Conservation (phyloP, 2,329 filamentous ascomycete genomes). For the Lachnellula occidentalis region DNA sequence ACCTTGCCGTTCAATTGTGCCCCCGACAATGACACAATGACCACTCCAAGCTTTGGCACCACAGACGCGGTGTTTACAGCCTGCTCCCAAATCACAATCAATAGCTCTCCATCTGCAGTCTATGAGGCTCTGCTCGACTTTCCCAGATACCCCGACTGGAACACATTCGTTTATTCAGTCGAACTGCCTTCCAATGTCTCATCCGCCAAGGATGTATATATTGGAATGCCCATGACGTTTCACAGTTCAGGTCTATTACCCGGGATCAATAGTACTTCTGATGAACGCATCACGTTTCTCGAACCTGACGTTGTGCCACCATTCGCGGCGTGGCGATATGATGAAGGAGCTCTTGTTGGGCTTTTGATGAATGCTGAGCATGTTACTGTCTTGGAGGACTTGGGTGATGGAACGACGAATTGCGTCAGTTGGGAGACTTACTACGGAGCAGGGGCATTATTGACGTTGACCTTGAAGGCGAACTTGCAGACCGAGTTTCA, state of each 20-base stretch:
- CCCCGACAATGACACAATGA: slow-evolving; percentile 3
- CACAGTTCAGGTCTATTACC: slow-evolving; percentile 7
- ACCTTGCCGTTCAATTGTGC: slow-evolving; percentile 5
- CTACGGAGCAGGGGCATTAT: slow-evolving; percentile 4
- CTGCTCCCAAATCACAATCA: slow-evolving; percentile 7
- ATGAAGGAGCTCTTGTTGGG: background rate
- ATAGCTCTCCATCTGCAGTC: background rate
- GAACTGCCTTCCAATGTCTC: slow-evolving; percentile 7
- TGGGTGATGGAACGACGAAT: slow-evolving; percentile 1
- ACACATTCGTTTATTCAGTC: slow-evolving; percentile 12
- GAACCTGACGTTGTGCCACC: background rate
- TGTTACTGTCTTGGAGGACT: slow-evolving; percentile 5
- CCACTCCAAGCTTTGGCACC: slow-evolving; percentile 7
- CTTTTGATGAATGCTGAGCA: slow-evolving; percentile 11
- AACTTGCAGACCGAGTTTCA: slow-evolving; percentile 8
- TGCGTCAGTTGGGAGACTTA: slow-evolving; percentile 15
- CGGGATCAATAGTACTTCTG: slow-evolving; percentile 5
- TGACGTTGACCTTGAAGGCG: background rate
- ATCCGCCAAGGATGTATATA: slow-evolving; percentile 4
- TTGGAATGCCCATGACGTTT: slow-evolving; percentile 13
- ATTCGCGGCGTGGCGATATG: slow-evolving; percentile 4
- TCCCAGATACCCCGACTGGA: slow-evolving; percentile 6
- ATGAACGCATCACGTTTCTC: slow-evolving; percentile 7
- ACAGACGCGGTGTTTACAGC: slow-evolving; percentile 8
- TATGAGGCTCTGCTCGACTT: slow-evolving; percentile 10